Conservation (phyloP, 23 red algal genomes). For the Porphyridium purpureum region DNA sequence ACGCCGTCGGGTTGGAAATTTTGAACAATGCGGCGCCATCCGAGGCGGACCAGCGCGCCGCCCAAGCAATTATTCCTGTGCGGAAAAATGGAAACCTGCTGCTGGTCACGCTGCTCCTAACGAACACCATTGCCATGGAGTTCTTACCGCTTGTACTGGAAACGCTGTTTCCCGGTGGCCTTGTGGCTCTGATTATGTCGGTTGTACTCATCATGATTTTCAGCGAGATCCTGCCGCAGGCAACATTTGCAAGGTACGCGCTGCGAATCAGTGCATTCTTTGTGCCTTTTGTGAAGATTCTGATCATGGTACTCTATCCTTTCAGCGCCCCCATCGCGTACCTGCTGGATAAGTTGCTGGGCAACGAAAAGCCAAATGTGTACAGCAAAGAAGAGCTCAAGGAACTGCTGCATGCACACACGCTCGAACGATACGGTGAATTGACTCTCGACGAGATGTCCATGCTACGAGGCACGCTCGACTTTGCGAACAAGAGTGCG, state of each 20-base stretch:
- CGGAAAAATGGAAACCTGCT: constrained; percentile 25
- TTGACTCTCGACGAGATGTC: neutral
- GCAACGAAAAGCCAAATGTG: neutral
- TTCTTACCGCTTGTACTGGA: constrained; percentile 62
- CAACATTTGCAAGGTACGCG: neutral
- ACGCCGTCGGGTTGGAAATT: constrained; percentile 8
- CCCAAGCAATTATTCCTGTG: constrained; percentile 12
- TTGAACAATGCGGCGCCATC: constrained; percentile 1
- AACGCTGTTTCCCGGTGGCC: constrained; percentile 37
- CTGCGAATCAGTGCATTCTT: neutral
- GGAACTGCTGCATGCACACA: neutral
- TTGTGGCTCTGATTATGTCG: constrained; percentile 13
- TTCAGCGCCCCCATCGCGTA: neutral
- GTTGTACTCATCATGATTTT: constrained; percentile 29
- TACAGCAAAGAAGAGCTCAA: constrained; percentile 1
- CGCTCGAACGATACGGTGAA: neutral
- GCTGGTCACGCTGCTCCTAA: constrained; percentile 32
- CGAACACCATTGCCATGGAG: constrained; percentile 44
- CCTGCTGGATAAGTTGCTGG: no score
- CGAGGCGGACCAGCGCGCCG: constrained; percentile 6
- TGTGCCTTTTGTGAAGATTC: neutral
- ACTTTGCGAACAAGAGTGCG: constrained; percentile 21
- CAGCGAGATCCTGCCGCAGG: neutral
- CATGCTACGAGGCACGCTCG: constrained; percentile 6
- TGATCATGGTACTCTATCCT: neutral